phyloP scores from a whole-genome alignment of 1,284 basidiomycete genomes.

The Sanghuangporus sanghuang region DNA sequence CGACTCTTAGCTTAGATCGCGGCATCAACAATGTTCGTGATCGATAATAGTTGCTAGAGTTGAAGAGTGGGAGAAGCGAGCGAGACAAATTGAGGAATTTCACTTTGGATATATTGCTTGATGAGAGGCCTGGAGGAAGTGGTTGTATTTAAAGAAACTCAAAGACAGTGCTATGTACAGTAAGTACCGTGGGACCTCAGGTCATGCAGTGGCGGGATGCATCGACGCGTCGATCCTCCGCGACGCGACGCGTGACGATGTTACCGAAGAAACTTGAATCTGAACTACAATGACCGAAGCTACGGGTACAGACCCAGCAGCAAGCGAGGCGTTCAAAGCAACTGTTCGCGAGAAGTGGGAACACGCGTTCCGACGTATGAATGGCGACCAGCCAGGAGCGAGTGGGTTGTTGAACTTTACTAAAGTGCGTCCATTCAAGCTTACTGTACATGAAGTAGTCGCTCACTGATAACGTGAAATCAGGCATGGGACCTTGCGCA shows the following conservation, averaged over 20 bases:
- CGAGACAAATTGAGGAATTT: neutral
- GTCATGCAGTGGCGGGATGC: too few relatives aligned
- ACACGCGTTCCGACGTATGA: conserved; percentile 59
- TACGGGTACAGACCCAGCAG: neutral
- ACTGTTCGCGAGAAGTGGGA: conserved; percentile 42
- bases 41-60: neutral
- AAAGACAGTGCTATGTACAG: neutral
- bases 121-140: too few relatives aligned
- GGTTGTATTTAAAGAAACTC: neutral
- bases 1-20: conserved; percentile 34
- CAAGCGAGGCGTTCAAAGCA: conserved; percentile 7
- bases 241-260: neutral
- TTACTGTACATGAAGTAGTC: neutral
- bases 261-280: neutral
- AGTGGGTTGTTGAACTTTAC: conserved; percentile 61
- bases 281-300: neutral
- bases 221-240: neutral
- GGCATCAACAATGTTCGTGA: neutral
- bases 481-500: conserved; percentile 63
- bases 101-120: neutral
- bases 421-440: conserved; percentile 37
- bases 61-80: neutral
- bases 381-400: conserved; percentile 57
- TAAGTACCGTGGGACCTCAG: neutral
- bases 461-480: conserved; percentile 5